These are phyloP conservation scores for Aspergillus fischeri DNA, from an alignment of 2,329 filamentous ascomycete genomes.

Conservation along the genomic window DNA sequence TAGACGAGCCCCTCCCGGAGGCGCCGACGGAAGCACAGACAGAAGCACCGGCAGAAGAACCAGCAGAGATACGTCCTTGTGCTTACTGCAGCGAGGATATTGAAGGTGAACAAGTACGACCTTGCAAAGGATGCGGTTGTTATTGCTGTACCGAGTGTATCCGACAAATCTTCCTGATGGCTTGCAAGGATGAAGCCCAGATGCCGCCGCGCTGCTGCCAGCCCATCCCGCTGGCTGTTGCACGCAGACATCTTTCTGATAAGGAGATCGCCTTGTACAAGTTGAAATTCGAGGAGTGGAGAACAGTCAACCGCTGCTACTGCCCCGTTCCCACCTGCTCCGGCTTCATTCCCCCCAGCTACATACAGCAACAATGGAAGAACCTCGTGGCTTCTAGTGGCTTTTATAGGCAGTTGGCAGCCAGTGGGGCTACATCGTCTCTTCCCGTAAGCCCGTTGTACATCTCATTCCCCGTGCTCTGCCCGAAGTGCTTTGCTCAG, in stretches of 20 bases:
- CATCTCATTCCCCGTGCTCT: slow-evolving; percentile 15
- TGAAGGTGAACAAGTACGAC: not conserved
- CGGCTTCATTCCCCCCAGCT: slow-evolving; percentile 42
- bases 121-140: slow-evolving; percentile 1
- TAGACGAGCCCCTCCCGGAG: not conserved
- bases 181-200: slow-evolving; percentile 33
- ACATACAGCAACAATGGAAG: slow-evolving; percentile 11
- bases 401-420: not conserved
- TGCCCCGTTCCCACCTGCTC: slow-evolving; percentile 49
- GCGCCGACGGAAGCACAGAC: not conserved
- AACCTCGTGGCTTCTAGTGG: not conserved
- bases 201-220: slow-evolving; percentile 48
- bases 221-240: slow-evolving; percentile 41
- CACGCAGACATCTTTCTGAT: slow-evolving; percentile 30
- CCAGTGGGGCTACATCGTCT: not conserved
- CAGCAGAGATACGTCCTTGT: not conserved
- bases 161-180: slow-evolving; percentile 37
- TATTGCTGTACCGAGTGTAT: slow-evolving; percentile 9
- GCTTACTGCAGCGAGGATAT: not conserved
- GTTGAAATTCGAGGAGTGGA: slow-evolving; percentile 47
- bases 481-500: slow-evolving; percentile 40
- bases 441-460: slow-evolving; percentile 18
- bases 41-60: not conserved
- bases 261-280: slow-evolving; percentile 38
- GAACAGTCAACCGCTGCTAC: slow-evolving; percentile 44